Conservation (phyloP, 2,329 filamentous ascomycete species). For the Furcasterigmium furcatum region DNA sequence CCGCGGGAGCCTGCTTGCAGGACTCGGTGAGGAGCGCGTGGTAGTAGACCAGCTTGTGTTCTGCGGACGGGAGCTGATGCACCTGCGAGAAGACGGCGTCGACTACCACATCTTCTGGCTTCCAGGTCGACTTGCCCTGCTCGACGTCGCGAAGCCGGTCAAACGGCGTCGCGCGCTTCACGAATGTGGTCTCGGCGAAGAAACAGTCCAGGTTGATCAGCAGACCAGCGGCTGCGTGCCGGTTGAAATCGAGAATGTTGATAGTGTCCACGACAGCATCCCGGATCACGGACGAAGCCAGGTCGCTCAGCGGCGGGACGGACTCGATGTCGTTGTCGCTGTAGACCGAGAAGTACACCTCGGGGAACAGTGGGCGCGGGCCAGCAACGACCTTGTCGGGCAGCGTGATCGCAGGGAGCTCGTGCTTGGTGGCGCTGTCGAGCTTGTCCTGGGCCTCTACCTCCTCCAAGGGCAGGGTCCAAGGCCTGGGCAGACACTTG, state of each 20-base stretch:
- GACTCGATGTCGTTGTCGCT: conserved; percentile 82
- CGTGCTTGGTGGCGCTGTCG: conserved; percentile 65
- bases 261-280: conserved; percentile 90
- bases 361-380: conserved; percentile 77
- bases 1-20: conserved; percentile 92
- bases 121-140: conserved; percentile 75
- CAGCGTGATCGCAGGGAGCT: conserved; percentile 71
- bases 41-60: conserved; percentile 96
- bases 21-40: conserved; percentile 92
- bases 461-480: conserved; percentile 60
- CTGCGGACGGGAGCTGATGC: conserved; percentile 79
- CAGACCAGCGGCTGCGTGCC: conserved; percentile 80
- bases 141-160: conserved; percentile 77
- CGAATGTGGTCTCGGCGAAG: conserved; percentile 84
- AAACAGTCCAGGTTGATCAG: conserved; percentile 94
- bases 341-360: conserved; percentile 93
- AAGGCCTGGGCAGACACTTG: conserved; percentile 63
- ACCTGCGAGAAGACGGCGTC: conserved; percentile 96
- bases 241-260: conserved; percentile 90
- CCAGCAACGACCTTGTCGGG: conserved; percentile 75
- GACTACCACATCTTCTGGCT: conserved; percentile 95
- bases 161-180: conserved; percentile 89
- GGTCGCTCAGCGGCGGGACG: conserved; percentile 72
- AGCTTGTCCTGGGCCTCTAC: conserved; percentile 58
- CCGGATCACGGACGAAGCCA: conserved; percentile 79